These are phyloP conservation scores for Didymella pomorum DNA, from an alignment of 2,329 filamentous ascomycete genomes.

Conservation along the genomic window DNA sequence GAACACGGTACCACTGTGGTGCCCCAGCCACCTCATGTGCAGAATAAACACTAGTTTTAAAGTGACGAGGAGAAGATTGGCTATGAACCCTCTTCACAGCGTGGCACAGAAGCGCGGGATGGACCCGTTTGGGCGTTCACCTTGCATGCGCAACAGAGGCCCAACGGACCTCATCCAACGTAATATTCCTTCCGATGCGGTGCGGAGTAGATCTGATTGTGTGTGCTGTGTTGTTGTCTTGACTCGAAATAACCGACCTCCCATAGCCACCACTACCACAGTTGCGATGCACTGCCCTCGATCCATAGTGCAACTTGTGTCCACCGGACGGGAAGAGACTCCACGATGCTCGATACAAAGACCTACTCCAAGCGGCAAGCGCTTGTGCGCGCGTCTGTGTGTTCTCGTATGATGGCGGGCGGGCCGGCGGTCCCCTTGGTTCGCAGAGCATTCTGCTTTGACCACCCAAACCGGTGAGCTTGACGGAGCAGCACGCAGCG, in stretches of 20 bases:
- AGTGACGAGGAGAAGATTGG: slow-evolving; percentile 4
- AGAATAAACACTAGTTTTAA: slow-evolving; percentile 13
- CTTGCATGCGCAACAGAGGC: slow-evolving; percentile 12
- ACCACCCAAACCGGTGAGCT: slow-evolving; percentile 24
- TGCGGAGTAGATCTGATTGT: slow-evolving; percentile 20
- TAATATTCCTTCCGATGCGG: slow-evolving; percentile 18
- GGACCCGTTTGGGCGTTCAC: slow-evolving; percentile 31
- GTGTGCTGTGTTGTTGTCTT: slow-evolving; percentile 14
- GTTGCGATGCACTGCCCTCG: slow-evolving; percentile 2
- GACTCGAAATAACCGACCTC: slow-evolving; percentile 1
- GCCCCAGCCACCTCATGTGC: slow-evolving; percentile 17
- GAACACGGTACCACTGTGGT: slow-evolving; percentile 12
- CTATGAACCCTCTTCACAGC: neutral
- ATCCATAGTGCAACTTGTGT: slow-evolving; percentile 3
- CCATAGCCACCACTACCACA: slow-evolving; percentile 15
- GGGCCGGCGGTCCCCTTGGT: slow-evolving; percentile 23
- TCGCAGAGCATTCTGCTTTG: slow-evolving; percentile 25
- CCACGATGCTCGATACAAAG: slow-evolving; percentile 21
- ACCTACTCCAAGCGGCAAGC: slow-evolving; percentile 25
- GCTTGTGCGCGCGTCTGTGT: slow-evolving; percentile 20
- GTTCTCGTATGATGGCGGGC: slow-evolving; percentile 20
- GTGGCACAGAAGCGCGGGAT: slow-evolving; percentile 30
- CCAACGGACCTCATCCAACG: slow-evolving; percentile 16
- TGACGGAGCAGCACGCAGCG: slow-evolving; percentile 26
- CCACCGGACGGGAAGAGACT: slow-evolving; percentile 12